A percentile compares a stretch with the other conserved stretches of the same genome.
Conservation (phyloP, 352 stramenopile species). For the Globisporangium parvum region DNA sequence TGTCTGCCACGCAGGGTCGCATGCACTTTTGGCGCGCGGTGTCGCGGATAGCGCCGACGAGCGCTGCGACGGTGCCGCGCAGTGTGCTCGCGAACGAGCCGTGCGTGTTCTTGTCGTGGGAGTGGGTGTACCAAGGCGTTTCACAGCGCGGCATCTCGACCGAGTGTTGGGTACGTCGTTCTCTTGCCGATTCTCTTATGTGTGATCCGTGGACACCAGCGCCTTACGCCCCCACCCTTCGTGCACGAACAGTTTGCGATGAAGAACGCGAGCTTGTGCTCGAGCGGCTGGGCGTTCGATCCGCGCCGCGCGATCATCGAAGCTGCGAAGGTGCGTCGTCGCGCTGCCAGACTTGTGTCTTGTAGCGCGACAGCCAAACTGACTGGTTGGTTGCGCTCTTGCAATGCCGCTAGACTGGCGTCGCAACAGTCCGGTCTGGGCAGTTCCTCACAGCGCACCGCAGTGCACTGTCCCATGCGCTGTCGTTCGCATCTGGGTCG, state of each 20-base stretch:
- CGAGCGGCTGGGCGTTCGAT: slow-evolving; percentile 63
- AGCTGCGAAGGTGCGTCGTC: slow-evolving; percentile 45
- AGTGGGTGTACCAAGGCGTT: slow-evolving; percentile 84
- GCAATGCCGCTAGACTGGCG: slow-evolving; percentile 24
- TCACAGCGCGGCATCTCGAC: slow-evolving; percentile 73
- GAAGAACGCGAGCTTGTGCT: slow-evolving; percentile 67
- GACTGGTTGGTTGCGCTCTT: background rate
- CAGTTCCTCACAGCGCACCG: slow-evolving; percentile 57
- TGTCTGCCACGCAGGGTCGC: slow-evolving; percentile 30
- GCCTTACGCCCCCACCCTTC: too few relatives aligned
- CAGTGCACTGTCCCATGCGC: slow-evolving; percentile 25
- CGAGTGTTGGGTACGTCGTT: slow-evolving; percentile 60
- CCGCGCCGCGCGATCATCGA: slow-evolving; percentile 69
- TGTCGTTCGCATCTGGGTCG: slow-evolving; percentile 36
- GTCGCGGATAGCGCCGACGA: slow-evolving; percentile 26
- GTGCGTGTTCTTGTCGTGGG: slow-evolving; percentile 78
- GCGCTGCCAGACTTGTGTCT: background rate
- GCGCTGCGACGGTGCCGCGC: slow-evolving; percentile 1
- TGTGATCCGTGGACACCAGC: too few relatives aligned
- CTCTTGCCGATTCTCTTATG: too few relatives aligned
- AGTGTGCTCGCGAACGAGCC: slow-evolving; percentile 22
- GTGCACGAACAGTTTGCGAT: slow-evolving; percentile 52
- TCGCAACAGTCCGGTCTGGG: slow-evolving; percentile 67
- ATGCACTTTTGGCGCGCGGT: slow-evolving; percentile 84
- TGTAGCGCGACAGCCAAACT: background rate